These are phyloP conservation scores for Nemania serpens DNA, from an alignment of 2,329 filamentous ascomycete species.

Conservation along the genomic window DNA sequence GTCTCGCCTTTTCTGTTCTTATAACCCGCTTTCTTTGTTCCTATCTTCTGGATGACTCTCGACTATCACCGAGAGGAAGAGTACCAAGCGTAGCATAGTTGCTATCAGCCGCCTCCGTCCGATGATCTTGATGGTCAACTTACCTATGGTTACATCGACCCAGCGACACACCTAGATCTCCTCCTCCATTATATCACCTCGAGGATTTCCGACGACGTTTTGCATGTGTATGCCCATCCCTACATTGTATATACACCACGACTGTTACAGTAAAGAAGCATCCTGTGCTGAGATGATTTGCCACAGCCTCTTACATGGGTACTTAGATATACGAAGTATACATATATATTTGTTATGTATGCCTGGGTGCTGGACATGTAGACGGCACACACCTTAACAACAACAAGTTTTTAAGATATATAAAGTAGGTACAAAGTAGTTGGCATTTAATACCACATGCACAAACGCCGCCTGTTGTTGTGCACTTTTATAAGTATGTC, in stretches of 20 bases:
- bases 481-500: too few relatives aligned
- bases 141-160: constrained; percentile 8
- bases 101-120: constrained; percentile 15
- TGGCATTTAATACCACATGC: too few relatives aligned
- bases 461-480: too few relatives aligned
- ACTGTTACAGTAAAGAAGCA: background rate
- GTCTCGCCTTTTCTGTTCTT: background rate
- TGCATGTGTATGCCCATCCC: constrained; percentile 10
- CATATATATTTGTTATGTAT: too few relatives aligned
- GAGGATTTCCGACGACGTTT: constrained; percentile 9
- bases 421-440: too few relatives aligned
- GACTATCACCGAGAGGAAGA: background rate
- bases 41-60: background rate
- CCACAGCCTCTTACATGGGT: too few relatives aligned
- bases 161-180: constrained; percentile 5
- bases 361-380: too few relatives aligned
- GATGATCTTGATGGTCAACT: constrained; percentile 1
- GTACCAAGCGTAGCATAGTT: constrained; percentile 4
- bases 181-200: constrained; percentile 1
- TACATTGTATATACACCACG: background rate
- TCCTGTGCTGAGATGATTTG: too few relatives aligned
- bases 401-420: too few relatives aligned
- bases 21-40: background rate
- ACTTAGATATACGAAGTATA: too few relatives aligned
- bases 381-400: too few relatives aligned